phyloP scores from a whole-genome alignment of 2,329 filamentous ascomycete genomes.

The Didymella glomerata region DNA sequence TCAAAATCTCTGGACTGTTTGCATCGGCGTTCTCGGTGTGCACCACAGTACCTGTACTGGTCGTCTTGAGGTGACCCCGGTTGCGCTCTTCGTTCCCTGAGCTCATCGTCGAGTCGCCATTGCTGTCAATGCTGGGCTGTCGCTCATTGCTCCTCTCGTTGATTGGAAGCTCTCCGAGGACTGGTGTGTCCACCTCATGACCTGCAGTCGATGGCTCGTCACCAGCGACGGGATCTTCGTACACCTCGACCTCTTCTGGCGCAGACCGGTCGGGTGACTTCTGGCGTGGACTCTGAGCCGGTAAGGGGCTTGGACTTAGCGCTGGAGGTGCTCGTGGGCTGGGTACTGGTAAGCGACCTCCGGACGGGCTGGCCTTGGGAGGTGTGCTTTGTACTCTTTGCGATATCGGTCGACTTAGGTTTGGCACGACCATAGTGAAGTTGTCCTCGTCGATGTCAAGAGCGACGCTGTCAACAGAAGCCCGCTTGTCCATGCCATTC shows the following conservation, averaged over 20 bases:
- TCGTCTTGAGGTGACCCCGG: slow-evolving; percentile 49
- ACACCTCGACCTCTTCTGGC: slow-evolving; percentile 59
- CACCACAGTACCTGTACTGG: slow-evolving; percentile 48
- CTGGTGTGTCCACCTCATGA: slow-evolving; percentile 52
- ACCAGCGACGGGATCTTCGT: slow-evolving; percentile 61
- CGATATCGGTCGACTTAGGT: slow-evolving; percentile 39
- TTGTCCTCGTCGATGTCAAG: slow-evolving; percentile 54
- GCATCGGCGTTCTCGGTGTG: slow-evolving; percentile 42
- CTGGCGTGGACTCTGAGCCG: slow-evolving; percentile 43
- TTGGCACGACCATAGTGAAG: slow-evolving; percentile 62
- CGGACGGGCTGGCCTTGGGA: slow-evolving; percentile 39
- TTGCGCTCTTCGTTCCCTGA: slow-evolving; percentile 36
- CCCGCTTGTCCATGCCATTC: slow-evolving; percentile 51
- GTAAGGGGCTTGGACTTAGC: slow-evolving; percentile 36
- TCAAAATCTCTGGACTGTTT: slow-evolving; percentile 53
- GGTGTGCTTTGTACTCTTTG: slow-evolving; percentile 45
- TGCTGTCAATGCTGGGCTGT: slow-evolving; percentile 42
- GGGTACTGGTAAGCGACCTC: slow-evolving; percentile 37
- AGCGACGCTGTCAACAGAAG: slow-evolving; percentile 51
- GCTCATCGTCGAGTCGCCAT: slow-evolving; percentile 40
- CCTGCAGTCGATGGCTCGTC: slow-evolving; percentile 40
- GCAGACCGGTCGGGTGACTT: slow-evolving; percentile 46
- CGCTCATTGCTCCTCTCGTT: slow-evolving; percentile 56
- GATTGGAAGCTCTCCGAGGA: slow-evolving; percentile 61
- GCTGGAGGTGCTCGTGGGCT: slow-evolving; percentile 40